Percentiles rank a stretch among this genome's conserved stretches.
phyloP scores from a whole-genome alignment of 1,284 basidiomycete genomes.

The Ustilago lituana region DNA sequence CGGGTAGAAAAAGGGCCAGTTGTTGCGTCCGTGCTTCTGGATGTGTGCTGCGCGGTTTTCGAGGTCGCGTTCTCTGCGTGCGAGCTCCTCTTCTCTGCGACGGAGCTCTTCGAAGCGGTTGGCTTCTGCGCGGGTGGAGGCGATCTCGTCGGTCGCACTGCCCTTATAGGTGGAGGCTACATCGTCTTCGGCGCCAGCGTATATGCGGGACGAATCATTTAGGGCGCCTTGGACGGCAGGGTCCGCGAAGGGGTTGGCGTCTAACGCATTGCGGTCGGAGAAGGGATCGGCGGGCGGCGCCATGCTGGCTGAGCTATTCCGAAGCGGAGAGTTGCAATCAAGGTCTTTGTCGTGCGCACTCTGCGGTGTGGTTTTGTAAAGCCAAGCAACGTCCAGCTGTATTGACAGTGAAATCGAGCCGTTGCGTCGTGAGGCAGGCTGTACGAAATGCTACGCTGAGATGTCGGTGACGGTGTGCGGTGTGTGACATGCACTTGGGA shows the following conservation, averaged over 20 bases:
- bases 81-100: slow-evolving; percentile 81
- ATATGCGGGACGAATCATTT: slow-evolving; percentile 49
- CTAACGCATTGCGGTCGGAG: slow-evolving; percentile 59
- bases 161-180: slow-evolving; percentile 42
- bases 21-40: slow-evolving; percentile 81
- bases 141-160: slow-evolving; percentile 37
- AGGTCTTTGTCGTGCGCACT: too few species aligned
- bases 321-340: too few species aligned
- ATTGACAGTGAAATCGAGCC: too few species aligned
- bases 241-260: slow-evolving; percentile 68
- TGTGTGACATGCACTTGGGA: too few species aligned
- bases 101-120: slow-evolving; percentile 74
- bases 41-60: slow-evolving; percentile 74
- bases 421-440: too few species aligned
- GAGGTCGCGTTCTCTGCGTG: slow-evolving; percentile 78
- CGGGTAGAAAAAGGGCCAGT: slow-evolving; percentile 91
- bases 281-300: slow-evolving; percentile 51
- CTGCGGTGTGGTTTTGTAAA: too few species aligned
- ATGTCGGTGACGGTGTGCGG: too few species aligned
- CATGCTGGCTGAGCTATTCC: slow-evolving; percentile 9
- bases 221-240: slow-evolving; percentile 65
- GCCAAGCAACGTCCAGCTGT: too few species aligned
- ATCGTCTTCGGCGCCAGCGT: slow-evolving; percentile 46
- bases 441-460: too few species aligned
- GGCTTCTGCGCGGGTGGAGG: slow-evolving; percentile 63